These are phyloP conservation scores for Scytalidium lignicola DNA, from an alignment of 2,329 filamentous ascomycete genomes.

Conservation along the genomic window DNA sequence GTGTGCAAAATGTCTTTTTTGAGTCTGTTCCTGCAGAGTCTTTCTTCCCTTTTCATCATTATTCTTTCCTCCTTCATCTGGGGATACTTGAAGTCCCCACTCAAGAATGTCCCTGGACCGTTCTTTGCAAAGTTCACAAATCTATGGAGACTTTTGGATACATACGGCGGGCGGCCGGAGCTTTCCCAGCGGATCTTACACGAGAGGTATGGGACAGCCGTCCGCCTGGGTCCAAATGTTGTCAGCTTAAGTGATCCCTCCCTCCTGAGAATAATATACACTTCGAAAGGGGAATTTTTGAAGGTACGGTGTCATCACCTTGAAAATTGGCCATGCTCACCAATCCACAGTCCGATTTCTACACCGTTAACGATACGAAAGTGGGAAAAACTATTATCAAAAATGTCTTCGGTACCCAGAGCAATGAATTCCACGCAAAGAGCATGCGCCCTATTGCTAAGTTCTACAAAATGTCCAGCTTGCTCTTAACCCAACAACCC, in stretches of 20 bases:
- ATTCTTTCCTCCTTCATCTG: not conserved
- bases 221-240: slow-evolving; percentile 20
- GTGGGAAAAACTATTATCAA: slow-evolving; percentile 10
- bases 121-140: slow-evolving; percentile 22
- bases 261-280: slow-evolving; percentile 13
- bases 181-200: slow-evolving; percentile 14
- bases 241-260: slow-evolving; percentile 21
- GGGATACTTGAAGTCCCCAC: slow-evolving; percentile 9
- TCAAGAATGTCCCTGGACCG: slow-evolving; percentile 19
- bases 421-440: slow-evolving; percentile 12
- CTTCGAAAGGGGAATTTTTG: slow-evolving; percentile 10
- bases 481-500: slow-evolving; percentile 18
- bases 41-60: not conserved
- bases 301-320: slow-evolving; percentile 11
- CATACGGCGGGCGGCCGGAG: slow-evolving; percentile 13
- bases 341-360: slow-evolving; percentile 13
- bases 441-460: slow-evolving; percentile 20
- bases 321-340: not conserved
- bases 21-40: slow-evolving; percentile 1
- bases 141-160: slow-evolving; percentile 20
- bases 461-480: slow-evolving; percentile 19
- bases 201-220: slow-evolving; percentile 15
- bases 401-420: slow-evolving; percentile 17
- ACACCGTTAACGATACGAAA: slow-evolving; percentile 17
- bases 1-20: not conserved